These are phyloP conservation scores for Abrus precatorius DNA, from an alignment of 306 rosid species.

Conservation along the genomic window DNA sequence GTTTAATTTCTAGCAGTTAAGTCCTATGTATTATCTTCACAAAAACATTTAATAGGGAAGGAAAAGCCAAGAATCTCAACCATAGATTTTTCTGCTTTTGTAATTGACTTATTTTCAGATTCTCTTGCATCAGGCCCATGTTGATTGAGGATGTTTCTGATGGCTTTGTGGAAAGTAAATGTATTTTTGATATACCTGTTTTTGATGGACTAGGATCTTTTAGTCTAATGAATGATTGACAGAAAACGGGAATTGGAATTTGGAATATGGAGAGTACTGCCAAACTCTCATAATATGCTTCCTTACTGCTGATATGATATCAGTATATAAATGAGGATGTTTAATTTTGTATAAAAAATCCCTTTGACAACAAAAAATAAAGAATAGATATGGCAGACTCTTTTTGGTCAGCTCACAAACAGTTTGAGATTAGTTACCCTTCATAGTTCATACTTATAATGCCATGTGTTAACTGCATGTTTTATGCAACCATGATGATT, in stretches of 20 bases:
- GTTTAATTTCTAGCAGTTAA: slow-evolving; percentile 27
- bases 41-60: slow-evolving; percentile 2
- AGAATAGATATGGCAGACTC: slow-evolving; percentile 18
- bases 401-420: background rate
- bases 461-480: background rate
- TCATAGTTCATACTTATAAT: background rate
- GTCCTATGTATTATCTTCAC: slow-evolving; percentile 3
- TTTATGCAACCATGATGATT: background rate
- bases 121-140: slow-evolving; percentile 23
- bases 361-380: background rate
- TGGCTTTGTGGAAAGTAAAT: slow-evolving; percentile 8
- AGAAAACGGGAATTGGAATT: slow-evolving; percentile 8
- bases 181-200: slow-evolving; percentile 31
- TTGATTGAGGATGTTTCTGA: slow-evolving; percentile 5
- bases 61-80: slow-evolving; percentile 15
- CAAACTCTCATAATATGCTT: background rate
- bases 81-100: background rate
- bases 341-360: background rate
- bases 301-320: background rate
- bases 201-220: slow-evolving; percentile 28
- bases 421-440: slow-evolving; percentile 22
- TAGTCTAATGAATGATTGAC: background rate
- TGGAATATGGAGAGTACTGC: slow-evolving; percentile 19
- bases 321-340: slow-evolving; percentile 9
- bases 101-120: slow-evolving; percentile 33